Base-by-base conservation (phyloP, 257 asterid species). In the Nicotiana benthamiana region DNA sequence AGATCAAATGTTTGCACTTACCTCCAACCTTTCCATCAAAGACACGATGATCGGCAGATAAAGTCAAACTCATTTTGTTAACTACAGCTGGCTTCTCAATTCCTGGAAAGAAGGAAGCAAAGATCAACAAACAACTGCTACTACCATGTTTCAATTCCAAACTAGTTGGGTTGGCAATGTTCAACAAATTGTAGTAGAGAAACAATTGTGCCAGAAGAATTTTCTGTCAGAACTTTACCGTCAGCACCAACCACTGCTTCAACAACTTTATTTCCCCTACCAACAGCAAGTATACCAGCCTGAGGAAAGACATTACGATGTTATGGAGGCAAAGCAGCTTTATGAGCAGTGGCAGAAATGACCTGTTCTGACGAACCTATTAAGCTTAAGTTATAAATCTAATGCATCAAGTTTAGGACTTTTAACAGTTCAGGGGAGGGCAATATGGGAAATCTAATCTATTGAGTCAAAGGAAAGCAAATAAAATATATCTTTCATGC, bases 221-320 rank as follows among this genome's bases (percentile, higher is more conserved):
- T 72, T 72, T 48, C 79, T 48, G 60, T 82, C 63, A 60, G 77
- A 53, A 80, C 56, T 84, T 82, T 91, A 96, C 98, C 97, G 70
- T 94, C 98, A 62, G 89, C 88, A 74, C 95, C 99, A 82, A 81
- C 46, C 59, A 94, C 86, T 27, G 97, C 97, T 85, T 86, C 98
- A 80, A 92, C 99, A 80, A 96, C 95, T 93, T 88, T 93, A 84
- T 91, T 92, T 40, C 98, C 99, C 81, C 97, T 89, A 81, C 99
- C 99, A 84, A 96, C 97, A 81, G 98, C 99, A 82, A 96, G 96
- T 83, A 96, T 96, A 80, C 98, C 99, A 43, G 99, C 96, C 99
- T 96, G 89, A 82, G 63, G 66, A 85, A 86, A 83, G 82, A 88
- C 83, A 80, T 59, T 57, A 82, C 46, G 56, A 68, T 57, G 81